A percentile compares a stretch with the other conserved stretches of the same genome.
phyloP scores from a whole-genome alignment of 805 yeast genomes.

The Isabelozyma rhagii region DNA sequence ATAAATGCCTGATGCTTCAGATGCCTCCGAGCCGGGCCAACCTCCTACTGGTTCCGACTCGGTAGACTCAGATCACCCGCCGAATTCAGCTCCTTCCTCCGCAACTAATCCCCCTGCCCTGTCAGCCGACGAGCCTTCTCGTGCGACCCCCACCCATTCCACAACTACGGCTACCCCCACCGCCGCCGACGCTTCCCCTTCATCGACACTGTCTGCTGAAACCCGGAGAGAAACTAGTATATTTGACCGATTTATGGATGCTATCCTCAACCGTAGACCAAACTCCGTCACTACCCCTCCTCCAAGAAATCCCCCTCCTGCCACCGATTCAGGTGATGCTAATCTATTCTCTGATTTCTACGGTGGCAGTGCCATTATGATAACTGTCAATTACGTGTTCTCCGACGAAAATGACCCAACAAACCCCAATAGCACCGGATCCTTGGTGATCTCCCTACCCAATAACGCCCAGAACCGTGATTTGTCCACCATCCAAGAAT shows the following conservation, averaged over 20 bases:
- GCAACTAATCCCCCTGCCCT: no score
- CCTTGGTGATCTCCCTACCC: constrained; percentile 64
- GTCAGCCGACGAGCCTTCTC: no score
- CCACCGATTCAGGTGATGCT: neutral
- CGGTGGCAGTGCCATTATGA: constrained; percentile 34
- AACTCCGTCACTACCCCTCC: neutral
- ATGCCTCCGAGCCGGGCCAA: no score
- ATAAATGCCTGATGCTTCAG: no score
- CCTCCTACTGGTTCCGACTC: no score
- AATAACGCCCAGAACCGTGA: constrained; percentile 58
- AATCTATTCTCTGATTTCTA: constrained; percentile 6
- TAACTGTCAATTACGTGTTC: constrained; percentile 43
- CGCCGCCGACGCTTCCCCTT: neutral
- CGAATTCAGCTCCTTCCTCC: no score
- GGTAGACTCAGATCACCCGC: no score
- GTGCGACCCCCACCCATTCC: neutral
- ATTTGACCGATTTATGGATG: constrained; percentile 23
- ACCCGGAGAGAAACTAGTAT: constrained; percentile 8
- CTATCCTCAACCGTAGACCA: constrained; percentile 5
- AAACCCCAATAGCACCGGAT: constrained; percentile 48
- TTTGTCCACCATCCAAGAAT: constrained; percentile 56
- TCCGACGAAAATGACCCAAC: constrained; percentile 38
- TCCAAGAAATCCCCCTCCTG: neutral
- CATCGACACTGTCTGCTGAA: constrained; percentile 1
- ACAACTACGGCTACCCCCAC: neutral